Conservation (phyloP, 305 asterid genomes). For the Ajuga reptans region DNA sequence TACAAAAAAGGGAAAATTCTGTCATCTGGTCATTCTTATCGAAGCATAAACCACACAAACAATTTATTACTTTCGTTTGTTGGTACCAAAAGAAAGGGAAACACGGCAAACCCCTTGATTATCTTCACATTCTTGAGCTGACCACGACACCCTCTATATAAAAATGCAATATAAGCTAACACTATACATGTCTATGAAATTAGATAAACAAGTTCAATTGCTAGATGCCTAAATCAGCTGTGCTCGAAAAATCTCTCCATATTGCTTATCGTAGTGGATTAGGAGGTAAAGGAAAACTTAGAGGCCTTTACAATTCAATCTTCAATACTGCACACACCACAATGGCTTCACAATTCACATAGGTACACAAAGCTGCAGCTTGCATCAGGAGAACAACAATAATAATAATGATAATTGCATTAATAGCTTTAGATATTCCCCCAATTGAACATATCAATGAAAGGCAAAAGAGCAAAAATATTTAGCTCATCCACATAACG, state of each 20-base stretch:
- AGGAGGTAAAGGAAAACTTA: background rate
- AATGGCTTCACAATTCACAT: conserved; percentile 3
- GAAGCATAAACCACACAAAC: too few relatives aligned
- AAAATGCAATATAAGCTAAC: background rate
- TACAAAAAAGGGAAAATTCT: background rate
- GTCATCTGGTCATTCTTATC: too few relatives aligned
- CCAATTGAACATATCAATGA: background rate
- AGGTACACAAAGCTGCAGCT: background rate
- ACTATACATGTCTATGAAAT: background rate
- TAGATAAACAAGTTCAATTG: background rate
- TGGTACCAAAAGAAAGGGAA: too few relatives aligned
- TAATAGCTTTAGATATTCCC: background rate
- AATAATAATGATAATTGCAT: background rate
- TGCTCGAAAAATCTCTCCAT: background rate
- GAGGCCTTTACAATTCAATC: conserved; percentile 5
- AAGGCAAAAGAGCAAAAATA: background rate
- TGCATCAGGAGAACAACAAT: background rate
- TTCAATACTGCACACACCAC: background rate
- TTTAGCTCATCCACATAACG: conserved; percentile 12
- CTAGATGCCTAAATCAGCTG: background rate
- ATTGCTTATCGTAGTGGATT: background rate
- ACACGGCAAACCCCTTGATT: background rate
- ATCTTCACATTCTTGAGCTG: background rate
- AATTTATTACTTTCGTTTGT: too few relatives aligned
- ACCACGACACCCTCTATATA: background rate